A percentile compares a stretch with the other conserved stretches of the same genome.
phyloP scores from a whole-genome alignment of 129 eudicot genomes.

The Ambrosia trifida region DNA sequence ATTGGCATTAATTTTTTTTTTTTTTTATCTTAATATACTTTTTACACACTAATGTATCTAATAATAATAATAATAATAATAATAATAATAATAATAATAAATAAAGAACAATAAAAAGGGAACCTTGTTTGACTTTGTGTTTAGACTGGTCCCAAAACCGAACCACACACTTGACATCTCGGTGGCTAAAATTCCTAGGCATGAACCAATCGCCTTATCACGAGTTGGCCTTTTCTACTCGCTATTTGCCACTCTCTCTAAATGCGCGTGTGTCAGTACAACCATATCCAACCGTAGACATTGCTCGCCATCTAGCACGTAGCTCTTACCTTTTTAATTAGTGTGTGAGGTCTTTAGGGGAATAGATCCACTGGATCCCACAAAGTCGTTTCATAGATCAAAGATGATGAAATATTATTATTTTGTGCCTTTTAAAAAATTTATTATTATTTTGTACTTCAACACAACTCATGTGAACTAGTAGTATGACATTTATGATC shows the following conservation, averaged over 20 bases:
- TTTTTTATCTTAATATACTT: too few relatives aligned
- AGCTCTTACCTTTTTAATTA: not conserved
- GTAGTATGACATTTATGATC: too few relatives aligned
- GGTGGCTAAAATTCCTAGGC: constrained; percentile 26
- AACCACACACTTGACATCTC: constrained; percentile 16
- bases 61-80: too few relatives aligned
- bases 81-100: not conserved
- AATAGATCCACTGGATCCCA: constrained; percentile 20
- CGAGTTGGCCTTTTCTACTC: constrained; percentile 22
- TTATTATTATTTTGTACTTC: not conserved
- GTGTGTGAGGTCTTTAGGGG: not conserved
- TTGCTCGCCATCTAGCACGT: not conserved
- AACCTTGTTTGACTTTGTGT: constrained; percentile 43
- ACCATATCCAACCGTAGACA: not conserved
- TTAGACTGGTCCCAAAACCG: constrained; percentile 16
- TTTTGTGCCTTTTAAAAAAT: not conserved
- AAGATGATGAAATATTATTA: constrained; percentile 3
- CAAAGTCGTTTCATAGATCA: constrained; percentile 5
- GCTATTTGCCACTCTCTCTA: not conserved
- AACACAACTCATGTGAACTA: not conserved
- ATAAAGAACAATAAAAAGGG: constrained; percentile 34
- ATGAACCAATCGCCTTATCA: constrained; percentile 26
- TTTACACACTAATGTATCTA: too few relatives aligned
- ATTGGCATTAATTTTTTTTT: too few relatives aligned
- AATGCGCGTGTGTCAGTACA: not conserved